Base-by-base conservation (phyloP, 2,329 filamentous ascomycete species). In the Fusarium sp. region DNA sequence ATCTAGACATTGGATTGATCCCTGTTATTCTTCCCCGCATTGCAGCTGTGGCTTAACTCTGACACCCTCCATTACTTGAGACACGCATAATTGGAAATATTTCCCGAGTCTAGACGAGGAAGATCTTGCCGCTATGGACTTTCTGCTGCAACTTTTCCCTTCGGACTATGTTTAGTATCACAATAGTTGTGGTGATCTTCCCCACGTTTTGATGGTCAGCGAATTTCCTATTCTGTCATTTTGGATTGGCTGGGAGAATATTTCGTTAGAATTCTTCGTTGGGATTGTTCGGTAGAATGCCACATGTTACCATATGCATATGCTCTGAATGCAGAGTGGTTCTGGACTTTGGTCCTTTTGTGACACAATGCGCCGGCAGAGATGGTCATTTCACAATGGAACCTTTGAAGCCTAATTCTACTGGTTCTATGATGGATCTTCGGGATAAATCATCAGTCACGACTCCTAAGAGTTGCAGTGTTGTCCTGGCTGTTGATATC, bases 21-120 rank as follows among this genome's bases (percentile, higher is more conserved):
- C 37, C 15, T 37, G 40, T 31, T 15, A 13, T 18, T 26, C 37
- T 23, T 23, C 59, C 62, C 65, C 65, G 38, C 65, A 56, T 52
- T 44, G 37, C 23, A 28, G 44, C 30, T 49, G 47, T 60, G 65
- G 44, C 52, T 68, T 54, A 28, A 56, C 18, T 30, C 31, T 51
- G 50, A 41, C 18, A 30, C 38, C 56, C 56, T 54, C 46, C 6
- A 18, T 51, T 23, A 18, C 28, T 6, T 38, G 31, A 3, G 34
- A 11, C 9, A 36, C 28, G 49, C 34, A 20, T 65, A 47, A 66
- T 46, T 31, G 36, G 62, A 50, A 65, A 45, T 37, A 46, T 47
- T 52, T 36, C n/a, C 60, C 61, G 41, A 13, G 23, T 40, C 47
- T 51, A 3, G 7, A 38, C 20, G 10, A 36, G 42, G 62, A 49